Evolutionary conservation across 306 rosid genomes (phyloP), one percentile per base, ranked within the genome.

Genomic region (Vigna hirtella): DNA sequence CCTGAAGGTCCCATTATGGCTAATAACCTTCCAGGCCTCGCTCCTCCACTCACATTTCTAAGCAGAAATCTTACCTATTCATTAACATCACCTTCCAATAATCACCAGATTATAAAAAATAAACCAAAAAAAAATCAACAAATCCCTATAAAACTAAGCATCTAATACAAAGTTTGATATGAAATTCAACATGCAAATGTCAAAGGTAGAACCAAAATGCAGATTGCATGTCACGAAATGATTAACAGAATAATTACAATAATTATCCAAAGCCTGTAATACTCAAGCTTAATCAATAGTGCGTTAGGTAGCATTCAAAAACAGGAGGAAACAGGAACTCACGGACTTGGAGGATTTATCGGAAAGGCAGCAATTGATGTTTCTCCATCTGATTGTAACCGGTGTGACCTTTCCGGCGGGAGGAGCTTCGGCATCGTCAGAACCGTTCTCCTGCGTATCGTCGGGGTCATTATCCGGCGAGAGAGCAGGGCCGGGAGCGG

Each of bases 1-100:
- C 98, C 98, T 9, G 98, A 95, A n/a, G 98, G 98, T 48, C 98
- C 98, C 98, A 95, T 89, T 55, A 95, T 88, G 49, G 98, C 98
- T 61, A 92, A 66, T 20, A 95, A 75, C 59, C 93, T 89, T 72
- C 97, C 98, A 12, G 97, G 98, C 40, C 82, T 89, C 17, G 98
- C 98, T 82, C 86, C 96, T 57, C 98, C 98, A 7, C 84, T 90
- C 66, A 92, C 88, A 74, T 89, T 87, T 70, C 85, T 90, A 20
- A 94, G 91, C 79, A 94, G 74, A 86, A 91, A 90, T 50, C 96
- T 74, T 81, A 86, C 94, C 98, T 94, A 26, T 4, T 30, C 56
- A 56, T 51, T 18, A 53, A 53, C 51, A 79, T 61, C 56, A 74
- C 48, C 62, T 64, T 61, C 58, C 38, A 49, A 85, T 68, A 30